Evolutionary conservation across 331 rosid species (phyloP), one percentile per base, ranked within the genome.

Genomic region (Phaseolus coccineus): DNA sequence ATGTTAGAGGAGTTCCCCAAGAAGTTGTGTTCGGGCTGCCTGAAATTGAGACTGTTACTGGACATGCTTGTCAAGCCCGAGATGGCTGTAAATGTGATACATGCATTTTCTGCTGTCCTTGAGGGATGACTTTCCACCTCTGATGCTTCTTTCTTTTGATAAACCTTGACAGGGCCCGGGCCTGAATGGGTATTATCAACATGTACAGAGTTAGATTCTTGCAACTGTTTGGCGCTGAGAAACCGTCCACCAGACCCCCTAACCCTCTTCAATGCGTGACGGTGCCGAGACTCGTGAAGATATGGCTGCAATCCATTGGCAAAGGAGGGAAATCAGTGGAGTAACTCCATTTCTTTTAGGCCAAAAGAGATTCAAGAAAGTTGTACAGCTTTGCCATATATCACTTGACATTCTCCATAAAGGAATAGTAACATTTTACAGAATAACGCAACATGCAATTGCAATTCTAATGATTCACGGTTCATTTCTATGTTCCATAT

Each of bases 161-260:
- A 76, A 33, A 59, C 24, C 19, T 67, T 79, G 28, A 47, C 15
- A 10, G 83, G 40, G 30, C 64, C 82, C 0, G 31, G 74, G 35
- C 69, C 84, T 24, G 81, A 76, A 44, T 64, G 72, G 25, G 30
- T 31, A 74, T 69, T 62, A 10, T 69, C 52, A 64, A 57, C 55
- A 40, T 47, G 5, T 24, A 70, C 71, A 10, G 77, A 35, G 25
- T 83, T 76, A 6, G 88, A 78, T 48, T 46, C 77, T 56, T 85
- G 89, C 40, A 78, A 81, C 84, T 89, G 87, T 79, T 90, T 92
- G 37, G 84, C 67, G 31, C 94, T 90, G 4, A 94, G 94, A 73
- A 91, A 94, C 67, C 98, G 98, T 19, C 98, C 98, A 1, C 98
- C 98, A 0, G 96, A 81, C 27, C 98, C 98, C 85, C 97, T 89